A percentile compares a stretch with the other conserved stretches of the same genome.
Conservation (phyloP, 2,329 filamentous ascomycete genomes). For the Neocucurbitaria cava region DNA sequence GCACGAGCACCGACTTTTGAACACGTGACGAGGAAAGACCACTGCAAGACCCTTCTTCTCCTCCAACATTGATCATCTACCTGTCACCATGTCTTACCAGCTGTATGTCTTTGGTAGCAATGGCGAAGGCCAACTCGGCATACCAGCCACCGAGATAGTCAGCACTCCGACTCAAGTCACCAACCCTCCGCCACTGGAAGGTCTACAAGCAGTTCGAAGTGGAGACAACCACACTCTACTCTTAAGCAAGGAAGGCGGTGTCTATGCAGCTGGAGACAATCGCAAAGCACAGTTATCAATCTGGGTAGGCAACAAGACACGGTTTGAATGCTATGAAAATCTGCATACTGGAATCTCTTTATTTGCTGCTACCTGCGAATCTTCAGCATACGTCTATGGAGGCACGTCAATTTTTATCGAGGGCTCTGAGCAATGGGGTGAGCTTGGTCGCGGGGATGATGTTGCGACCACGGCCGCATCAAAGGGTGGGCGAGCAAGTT, state of each 20-base stretch:
- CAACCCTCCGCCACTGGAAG: constrained; percentile 2
- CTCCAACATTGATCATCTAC: background rate
- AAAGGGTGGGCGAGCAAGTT: background rate
- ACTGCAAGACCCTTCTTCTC: background rate
- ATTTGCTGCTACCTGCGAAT: constrained; percentile 32
- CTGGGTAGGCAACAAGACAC: background rate
- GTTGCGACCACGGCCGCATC: background rate
- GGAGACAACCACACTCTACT: constrained; percentile 91
- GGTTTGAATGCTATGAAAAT: constrained; percentile 9
- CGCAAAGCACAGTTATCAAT: constrained; percentile 54
- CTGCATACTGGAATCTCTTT: constrained; percentile 8
- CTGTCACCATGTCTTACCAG: constrained; percentile 19
- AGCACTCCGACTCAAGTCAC: constrained; percentile 20
- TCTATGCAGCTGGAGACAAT: constrained; percentile 73
- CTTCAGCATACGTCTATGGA: constrained; percentile 32
- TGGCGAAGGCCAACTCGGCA: constrained; percentile 59
- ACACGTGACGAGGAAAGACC: background rate
- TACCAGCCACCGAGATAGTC: constrained; percentile 53
- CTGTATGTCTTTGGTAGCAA: constrained; percentile 61
- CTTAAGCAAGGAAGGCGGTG: constrained; percentile 63
- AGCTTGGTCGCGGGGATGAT: constrained; percentile 21
- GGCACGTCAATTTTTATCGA: constrained; percentile 10
- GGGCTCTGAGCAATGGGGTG: constrained; percentile 36
- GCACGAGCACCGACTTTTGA: background rate
- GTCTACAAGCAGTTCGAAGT: constrained; percentile 55